Evolutionary conservation across 2,329 filamentous ascomycete species (phyloP), one percentile per base, ranked within the genome.

Genomic region (Diaporthe vaccinii): DNA sequence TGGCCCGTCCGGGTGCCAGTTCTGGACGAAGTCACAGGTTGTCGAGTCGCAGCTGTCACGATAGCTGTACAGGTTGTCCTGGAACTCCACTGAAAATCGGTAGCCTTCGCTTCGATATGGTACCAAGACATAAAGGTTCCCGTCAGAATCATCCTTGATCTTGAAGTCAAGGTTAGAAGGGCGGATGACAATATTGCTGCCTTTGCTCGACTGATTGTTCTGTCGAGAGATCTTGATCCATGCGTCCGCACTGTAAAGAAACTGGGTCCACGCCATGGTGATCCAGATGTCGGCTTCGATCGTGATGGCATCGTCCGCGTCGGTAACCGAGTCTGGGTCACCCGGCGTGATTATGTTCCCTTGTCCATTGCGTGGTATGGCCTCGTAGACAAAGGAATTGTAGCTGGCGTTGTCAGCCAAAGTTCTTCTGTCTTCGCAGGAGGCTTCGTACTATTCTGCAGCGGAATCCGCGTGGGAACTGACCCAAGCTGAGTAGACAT

Each of bases 181-280:
- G 3, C 82, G 80, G 55, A 83, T 81, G 22, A 80, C 61, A 3
- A 82, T 79, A 41, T 81, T 79, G n/a, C 72, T 74, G 17, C 77
- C 72, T 9, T 75, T 74, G 44, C 77, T 76, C 12, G 78, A 65
- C 15, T 75, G 49, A 28, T 75, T 75, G 14, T 76, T 77, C 22
- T 77, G 75, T 6, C 76, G 73, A 12, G 77, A 72, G 12, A 83
- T 77, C 55, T 79, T 79, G 12, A 83, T 77, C 41, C 78, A 75
- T n/a, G 78, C 75, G 53, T 82, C 80, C 15, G 71, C 46, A 58
- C 53, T 59, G 41, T 79, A 76, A 36, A 81, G 77, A 71, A 82
- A 84, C 74, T 83, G 81, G n/a, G 82, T 80, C 82, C 82, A 84
- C 8, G 80, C 81, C 82, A 84, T 84, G 59, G 78, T 80, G n/a